Evolutionary conservation across 495 filamentous ascomycete species (phyloP).

Genomic region (Glarea lozoyensis): DNA sequence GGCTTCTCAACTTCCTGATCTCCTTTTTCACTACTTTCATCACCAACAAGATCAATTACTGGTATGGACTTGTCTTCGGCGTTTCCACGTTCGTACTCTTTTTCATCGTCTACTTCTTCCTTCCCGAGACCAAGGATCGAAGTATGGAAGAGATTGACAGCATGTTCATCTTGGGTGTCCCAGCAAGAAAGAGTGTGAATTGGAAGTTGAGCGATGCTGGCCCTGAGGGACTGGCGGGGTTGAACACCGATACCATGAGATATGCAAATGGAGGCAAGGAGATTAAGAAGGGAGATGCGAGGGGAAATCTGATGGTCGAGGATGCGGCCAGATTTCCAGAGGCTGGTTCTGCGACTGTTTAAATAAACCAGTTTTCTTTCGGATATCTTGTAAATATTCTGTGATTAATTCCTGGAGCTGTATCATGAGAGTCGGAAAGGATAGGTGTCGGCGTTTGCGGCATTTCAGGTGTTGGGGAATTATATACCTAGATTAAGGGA

Average conservation of each 20-base stretch:
- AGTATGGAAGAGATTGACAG: constrained; percentile 56
- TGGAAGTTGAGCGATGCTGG: constrained; percentile 38
- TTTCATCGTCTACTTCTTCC: constrained; percentile 71
- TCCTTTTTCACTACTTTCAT: constrained; percentile 80
- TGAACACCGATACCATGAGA: constrained; percentile 2
- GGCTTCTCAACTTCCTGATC: constrained; percentile 70
- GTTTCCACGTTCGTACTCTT: constrained; percentile 59
- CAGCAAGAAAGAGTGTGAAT: constrained; percentile 53
- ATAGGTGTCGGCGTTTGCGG: no score
- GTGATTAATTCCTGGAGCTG: no score
- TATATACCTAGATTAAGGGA: no score
- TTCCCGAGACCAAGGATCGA: constrained; percentile 48
- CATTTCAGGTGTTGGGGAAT: no score
- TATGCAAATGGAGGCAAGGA: constrained; percentile 3
- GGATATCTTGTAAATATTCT: no score
- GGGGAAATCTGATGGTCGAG: constrained; percentile 7
- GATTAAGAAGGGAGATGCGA: constrained; percentile 7
- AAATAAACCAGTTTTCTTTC: no score
- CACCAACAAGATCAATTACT: constrained; percentile 62
- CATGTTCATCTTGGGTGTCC: constrained; percentile 60
- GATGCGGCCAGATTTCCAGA: constrained; percentile 8
- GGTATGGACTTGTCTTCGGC: constrained; percentile 79
- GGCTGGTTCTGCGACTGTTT: no score
- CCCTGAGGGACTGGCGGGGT: background rate
- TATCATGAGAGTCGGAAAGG: no score